Percentiles rank a stretch among this genome's conserved stretches.
phyloP scores from a whole-genome alignment of 768 basidiomycete genomes.

The Russula earlei region DNA sequence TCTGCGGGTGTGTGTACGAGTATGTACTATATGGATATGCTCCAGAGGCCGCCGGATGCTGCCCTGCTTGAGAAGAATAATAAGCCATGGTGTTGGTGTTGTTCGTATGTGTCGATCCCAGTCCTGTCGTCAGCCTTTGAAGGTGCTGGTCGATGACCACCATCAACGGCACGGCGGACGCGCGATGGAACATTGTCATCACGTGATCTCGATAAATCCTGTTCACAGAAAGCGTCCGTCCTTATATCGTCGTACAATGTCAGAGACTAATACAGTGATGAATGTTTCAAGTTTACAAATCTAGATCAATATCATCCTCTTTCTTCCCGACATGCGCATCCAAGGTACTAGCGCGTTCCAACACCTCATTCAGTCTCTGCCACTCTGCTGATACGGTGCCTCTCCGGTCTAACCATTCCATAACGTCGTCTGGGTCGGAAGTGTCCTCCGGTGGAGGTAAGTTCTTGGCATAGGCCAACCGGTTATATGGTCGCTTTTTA shows the following conservation, averaged over 20 bases:
- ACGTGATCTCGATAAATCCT: too few relatives aligned
- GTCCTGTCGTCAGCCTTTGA: background rate
- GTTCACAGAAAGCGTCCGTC: too few relatives aligned
- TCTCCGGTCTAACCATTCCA: slow-evolving; percentile 72
- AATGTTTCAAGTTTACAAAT: too few relatives aligned
- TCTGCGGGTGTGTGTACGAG: slow-evolving; percentile 26
- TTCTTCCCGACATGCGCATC: slow-evolving; percentile 43
- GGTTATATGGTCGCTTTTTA: slow-evolving; percentile 40
- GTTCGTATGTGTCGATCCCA: background rate
- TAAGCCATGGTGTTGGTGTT: slow-evolving; percentile 24
- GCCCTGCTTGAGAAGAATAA: slow-evolving; percentile 23
- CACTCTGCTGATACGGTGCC: slow-evolving; percentile 60
- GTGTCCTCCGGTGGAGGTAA: slow-evolving; percentile 56
- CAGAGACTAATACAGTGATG: too few relatives aligned
- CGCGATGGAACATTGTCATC: too few relatives aligned
- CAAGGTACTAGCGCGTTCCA: slow-evolving; percentile 61
- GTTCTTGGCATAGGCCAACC: slow-evolving; percentile 43
- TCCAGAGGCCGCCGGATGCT: slow-evolving; percentile 32
- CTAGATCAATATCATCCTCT: slow-evolving; percentile 28
- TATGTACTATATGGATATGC: slow-evolving; percentile 62
- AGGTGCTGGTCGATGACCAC: too few relatives aligned
- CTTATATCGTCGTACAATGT: too few relatives aligned
- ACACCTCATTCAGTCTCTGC: slow-evolving; percentile 60
- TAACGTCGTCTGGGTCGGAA: slow-evolving; percentile 64
- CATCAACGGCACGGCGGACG: too few relatives aligned